Evolutionary conservation across 208 protist genomes (phyloP), one percentile per base, ranked within the genome.

Genomic region (Trypanosoma scelopori): DNA sequence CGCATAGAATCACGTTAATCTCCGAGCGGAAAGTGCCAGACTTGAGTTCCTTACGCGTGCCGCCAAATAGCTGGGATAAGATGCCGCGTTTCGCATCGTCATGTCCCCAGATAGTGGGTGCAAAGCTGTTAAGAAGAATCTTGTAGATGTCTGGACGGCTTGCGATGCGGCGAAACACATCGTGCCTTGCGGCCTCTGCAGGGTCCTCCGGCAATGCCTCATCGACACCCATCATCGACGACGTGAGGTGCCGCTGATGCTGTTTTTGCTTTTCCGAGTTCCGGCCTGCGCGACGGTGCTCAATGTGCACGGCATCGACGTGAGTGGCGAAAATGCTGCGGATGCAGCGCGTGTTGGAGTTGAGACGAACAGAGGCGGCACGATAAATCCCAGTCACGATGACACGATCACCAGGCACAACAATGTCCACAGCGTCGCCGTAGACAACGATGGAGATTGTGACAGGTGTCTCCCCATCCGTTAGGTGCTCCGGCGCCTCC

Each of bases 21-120:
- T 99, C 98, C 9, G 96, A 94, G 43, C 98, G 85, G 45, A 93
- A 87, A 42, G 74, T 82, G 48, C 80, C 83, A 53, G 75, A 80
- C 64, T 79, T 84, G 41, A 98, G 94, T 49, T 80, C 83, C 74
- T 99, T 99, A 23, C 85, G 82, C 3, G 94, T 93, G 5, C 98
- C 98, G 41, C 99, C 98, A 80, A 99, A 99, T 0, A 99, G 85
- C 71, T 99, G 97, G 23, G 90, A 89, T 0, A 99, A 82, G n/a
- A 99, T 84, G 51, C 99, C 99, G 25, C 94, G 92, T 82, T 99
- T 99, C 11, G 99, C 91, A 46, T 99, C 96, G 15, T 99, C 97
- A 69, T 99, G 83, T 48, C 98, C 97, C 89, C 89, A 99, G 65
- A 99, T 99, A 35, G 88, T 96, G 1, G 98, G 98, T 3, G 98